Conservation (phyloP, 345 rosid species). For the Eucalyptus viminalis region DNA sequence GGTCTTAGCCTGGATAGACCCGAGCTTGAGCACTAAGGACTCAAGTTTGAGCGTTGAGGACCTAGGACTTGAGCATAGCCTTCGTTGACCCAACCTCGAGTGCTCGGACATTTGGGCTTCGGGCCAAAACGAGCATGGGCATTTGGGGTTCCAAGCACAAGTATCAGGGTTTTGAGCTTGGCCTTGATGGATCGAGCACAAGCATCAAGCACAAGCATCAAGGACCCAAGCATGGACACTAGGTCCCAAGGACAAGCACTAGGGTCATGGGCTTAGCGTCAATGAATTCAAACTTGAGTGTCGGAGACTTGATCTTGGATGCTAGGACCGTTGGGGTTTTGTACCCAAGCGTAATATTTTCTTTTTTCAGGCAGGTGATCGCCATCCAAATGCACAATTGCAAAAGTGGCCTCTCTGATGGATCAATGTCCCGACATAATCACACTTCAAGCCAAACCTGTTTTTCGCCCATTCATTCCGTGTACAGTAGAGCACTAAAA, state of each 20-base stretch:
- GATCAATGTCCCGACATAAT: neutral
- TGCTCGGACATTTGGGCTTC: neutral
- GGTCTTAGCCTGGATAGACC: neutral
- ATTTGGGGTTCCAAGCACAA: neutral
- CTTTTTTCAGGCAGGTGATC: neutral
- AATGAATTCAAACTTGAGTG: neutral
- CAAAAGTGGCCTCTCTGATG: neutral
- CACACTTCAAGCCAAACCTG: neutral
- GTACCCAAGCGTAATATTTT: neutral
- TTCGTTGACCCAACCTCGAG: neutral
- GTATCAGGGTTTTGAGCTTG: neutral
- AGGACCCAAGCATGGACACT: neutral
- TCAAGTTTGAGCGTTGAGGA: neutral
- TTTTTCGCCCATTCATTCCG: neutral
- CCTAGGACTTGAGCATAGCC: neutral
- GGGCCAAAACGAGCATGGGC: neutral
- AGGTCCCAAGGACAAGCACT: no score
- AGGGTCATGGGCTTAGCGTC: neutral
- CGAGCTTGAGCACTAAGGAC: neutral
- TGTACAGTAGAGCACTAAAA: neutral
- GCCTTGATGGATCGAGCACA: neutral
- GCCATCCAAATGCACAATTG: neutral
- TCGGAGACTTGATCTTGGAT: neutral
- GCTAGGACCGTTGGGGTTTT: neutral
- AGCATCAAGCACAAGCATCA: neutral